Percentiles rank a stretch among this genome's conserved stretches.
Conservation (phyloP, 2,329 filamentous ascomycete species). For the Fusarium burgessii region DNA sequence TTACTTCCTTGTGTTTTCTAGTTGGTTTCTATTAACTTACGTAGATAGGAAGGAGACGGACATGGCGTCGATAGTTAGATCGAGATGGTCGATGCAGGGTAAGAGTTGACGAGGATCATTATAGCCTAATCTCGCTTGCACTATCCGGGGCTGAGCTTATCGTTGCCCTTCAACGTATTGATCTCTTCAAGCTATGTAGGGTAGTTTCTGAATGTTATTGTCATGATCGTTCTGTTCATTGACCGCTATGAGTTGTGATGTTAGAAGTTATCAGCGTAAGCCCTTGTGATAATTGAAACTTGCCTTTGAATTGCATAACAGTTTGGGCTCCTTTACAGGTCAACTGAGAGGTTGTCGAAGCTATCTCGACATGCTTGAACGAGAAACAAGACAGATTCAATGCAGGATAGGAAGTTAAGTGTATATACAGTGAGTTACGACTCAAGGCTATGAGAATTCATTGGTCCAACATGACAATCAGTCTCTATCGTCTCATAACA, state of each 20-base stretch:
- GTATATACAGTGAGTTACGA: neutral
- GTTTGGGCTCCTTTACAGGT: fast-evolving
- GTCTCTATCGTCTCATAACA: neutral
- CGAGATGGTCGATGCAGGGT: conserved; percentile 1
- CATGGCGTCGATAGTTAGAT: neutral
- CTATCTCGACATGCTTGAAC: neutral
- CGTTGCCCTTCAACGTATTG: neutral
- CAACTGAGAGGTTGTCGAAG: fast-evolving
- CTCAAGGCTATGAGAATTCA: fast-evolving
- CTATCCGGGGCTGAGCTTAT: neutral
- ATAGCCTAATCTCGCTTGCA: neutral
- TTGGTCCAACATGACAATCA: no score
- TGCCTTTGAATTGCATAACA: neutral
- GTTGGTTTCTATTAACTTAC: conserved; percentile 12
- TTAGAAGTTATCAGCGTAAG: neutral
- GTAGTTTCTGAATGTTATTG: neutral
- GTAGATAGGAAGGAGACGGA: conserved; percentile 16
- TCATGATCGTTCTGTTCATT: neutral
- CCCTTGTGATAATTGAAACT: fast-evolving
- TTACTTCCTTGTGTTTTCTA: conserved; percentile 11
- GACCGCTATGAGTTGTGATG: neutral
- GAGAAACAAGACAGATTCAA: neutral
- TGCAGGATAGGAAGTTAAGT: neutral
- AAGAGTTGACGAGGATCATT: neutral
- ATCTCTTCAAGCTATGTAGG: neutral